Base-by-base conservation (phyloP, 441 rosid species). In the Daphne laureola region DNA sequence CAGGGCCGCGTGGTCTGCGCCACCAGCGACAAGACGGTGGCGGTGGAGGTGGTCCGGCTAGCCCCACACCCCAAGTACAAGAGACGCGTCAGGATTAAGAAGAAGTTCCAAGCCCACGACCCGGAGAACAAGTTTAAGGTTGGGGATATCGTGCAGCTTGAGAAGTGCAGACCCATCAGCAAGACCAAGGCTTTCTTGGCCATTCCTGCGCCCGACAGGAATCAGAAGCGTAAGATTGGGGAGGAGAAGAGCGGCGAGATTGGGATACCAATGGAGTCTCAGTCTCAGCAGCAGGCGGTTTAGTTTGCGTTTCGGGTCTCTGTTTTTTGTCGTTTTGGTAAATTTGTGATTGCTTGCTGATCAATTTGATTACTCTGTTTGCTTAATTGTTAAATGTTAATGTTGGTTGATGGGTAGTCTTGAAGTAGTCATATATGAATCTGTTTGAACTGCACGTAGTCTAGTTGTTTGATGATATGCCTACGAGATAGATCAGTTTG, bases 21-120 rank as follows among this genome's bases (percentile, higher is more conserved):
- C 52, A 73, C 90, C 27, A 84, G 46, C 69, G 87, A 90, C 74
- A 90, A 86, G 80, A 86, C 95, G 0, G 93, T 90, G 43, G 63
- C 89, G 0, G 97, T 90, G 41, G 95, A 84, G 66, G 97, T 90
- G 38, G 68, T 70, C 50, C 73, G 95, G 18, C 59, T 86, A 17
- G 90, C 83, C 46, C 86, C 83, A 0, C 86, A 86, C 49, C 97
- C 95, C 0, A 90, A 86, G 78, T 90, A 90, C 83, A 81, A 78
- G 74, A 82, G 93, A 43, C 78, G 91, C 51, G 78, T 90, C 5
- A 73, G 90, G 70, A 86, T 57, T 82, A 90, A 86, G 97, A 86
- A 82, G 82, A 86, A 80, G 87, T 82, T 58, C 81, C 96, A 84
- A 54, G 97, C 84, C 49, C 97, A 90, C 70, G 96, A 90, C 87